A percentile compares a stretch with the other conserved stretches of the same genome.
These are phyloP conservation scores for Phytopythium litorale DNA, from an alignment of 352 stramenopile genomes.

Conservation along the genomic window DNA sequence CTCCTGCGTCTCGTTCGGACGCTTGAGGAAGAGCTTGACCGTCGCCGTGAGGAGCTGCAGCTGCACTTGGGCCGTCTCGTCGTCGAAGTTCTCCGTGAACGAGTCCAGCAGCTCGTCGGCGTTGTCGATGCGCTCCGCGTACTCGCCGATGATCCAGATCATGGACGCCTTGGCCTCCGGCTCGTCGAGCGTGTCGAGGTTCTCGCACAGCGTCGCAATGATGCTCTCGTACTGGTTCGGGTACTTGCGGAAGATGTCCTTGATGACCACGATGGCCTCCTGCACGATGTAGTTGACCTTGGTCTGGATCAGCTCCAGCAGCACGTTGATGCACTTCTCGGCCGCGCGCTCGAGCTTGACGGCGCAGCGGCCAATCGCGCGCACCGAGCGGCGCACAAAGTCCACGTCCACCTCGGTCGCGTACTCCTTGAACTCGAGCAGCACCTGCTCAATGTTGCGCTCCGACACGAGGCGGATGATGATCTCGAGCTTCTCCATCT, in stretches of 20 bases:
- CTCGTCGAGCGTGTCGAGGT: slow-evolving; percentile 99
- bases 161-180: slow-evolving; percentile 98
- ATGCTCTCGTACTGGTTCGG: slow-evolving; percentile 99
- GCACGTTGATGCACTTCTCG: slow-evolving; percentile 98
- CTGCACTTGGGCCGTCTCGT: slow-evolving; percentile 96
- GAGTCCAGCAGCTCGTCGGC: slow-evolving; percentile 98
- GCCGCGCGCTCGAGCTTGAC: slow-evolving; percentile 98
- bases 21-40: slow-evolving; percentile 99
- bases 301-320: slow-evolving; percentile 98
- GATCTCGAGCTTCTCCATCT: slow-evolving; percentile 99
- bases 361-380: slow-evolving; percentile 96
- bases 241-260: slow-evolving; percentile 99
- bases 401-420: slow-evolving; percentile 98
- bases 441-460: slow-evolving; percentile 98
- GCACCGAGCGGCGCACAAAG: slow-evolving; percentile 97
- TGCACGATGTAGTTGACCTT: slow-evolving; percentile 99
- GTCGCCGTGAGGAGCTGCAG: slow-evolving; percentile 98
- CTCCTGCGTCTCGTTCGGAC: slow-evolving; percentile 88
- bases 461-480: slow-evolving; percentile 98
- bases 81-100: slow-evolving; percentile 98
- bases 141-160: slow-evolving; percentile 99
- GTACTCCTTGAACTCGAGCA: slow-evolving; percentile 99
- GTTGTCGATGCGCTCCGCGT: slow-evolving; percentile 99
- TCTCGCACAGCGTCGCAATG: slow-evolving; percentile 98
- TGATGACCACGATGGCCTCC: slow-evolving; percentile 99